Base-by-base conservation (phyloP, 176 grass and related monocot species). In the Eremochloa ophiuroides region DNA sequence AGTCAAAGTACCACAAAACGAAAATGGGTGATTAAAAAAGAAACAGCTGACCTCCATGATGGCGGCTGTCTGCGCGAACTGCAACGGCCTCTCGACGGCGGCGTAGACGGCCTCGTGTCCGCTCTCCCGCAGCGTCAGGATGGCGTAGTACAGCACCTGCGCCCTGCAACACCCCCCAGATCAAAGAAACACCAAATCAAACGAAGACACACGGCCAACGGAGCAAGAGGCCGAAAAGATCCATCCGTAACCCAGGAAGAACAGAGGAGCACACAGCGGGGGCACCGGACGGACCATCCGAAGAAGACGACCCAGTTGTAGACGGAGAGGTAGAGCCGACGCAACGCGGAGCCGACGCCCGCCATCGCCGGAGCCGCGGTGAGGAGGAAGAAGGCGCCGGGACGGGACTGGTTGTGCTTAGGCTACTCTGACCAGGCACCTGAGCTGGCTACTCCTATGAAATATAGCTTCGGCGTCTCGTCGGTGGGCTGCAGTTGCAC, bases 241-340 rank as follows among this genome's bases (percentile, higher is more conserved):
- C 75, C 42, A 62, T 61, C 8, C 26, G 28, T 15, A 42, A 17
- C 76, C 61, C 11, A 62, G 25, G 23, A 69, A 10, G 17, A 14
- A 20, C 14, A 25, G 22, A 22, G 17, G 18, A 48, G 37, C 34
- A 34, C 20, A 44, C 22, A 11, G 20, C 3, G 25, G 13, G 15
- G 4, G 62, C 34, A 30, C 47, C 60, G 29, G 10, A 89, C 87
- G 29, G 10, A 89, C 87, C 87, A 89, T 82, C 87, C 87, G 83
- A 8, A 30, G 73, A 89, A 89, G 78, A 89, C 87, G 69, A 50
- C 76, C 81, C 87, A 88, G 76, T 88, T 88, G 81, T 89, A 89
- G 37, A 46, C 23, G 56, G 87, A 55, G 37, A 89, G 83, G 78
- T 89, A 89, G 56, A 85, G n/a, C 35, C 87, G 87, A 78, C 78